Conservation (phyloP, 306 rosid species). For the Casuarina glauca region DNA sequence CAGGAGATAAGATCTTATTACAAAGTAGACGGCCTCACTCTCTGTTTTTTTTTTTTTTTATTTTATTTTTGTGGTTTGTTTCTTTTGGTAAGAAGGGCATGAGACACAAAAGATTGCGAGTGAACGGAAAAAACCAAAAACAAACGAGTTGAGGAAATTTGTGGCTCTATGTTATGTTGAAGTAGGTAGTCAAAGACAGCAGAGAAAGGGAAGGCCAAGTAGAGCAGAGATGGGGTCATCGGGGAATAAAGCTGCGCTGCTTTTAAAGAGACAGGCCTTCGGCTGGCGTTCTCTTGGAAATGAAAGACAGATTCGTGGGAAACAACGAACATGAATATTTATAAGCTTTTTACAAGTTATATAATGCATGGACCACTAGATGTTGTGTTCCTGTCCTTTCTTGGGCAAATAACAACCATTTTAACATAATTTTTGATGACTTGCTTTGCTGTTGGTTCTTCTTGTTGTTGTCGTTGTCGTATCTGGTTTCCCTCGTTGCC, state of each 20-base stretch:
- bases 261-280: constrained; percentile 57
- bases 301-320: constrained; percentile 69
- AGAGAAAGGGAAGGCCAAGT: neutral
- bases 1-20: constrained; percentile 20
- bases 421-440: neutral
- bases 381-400: constrained; percentile 3
- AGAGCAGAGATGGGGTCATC: neutral
- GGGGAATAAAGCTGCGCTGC: constrained; percentile 59
- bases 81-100: too few species aligned
- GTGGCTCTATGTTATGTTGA: neutral
- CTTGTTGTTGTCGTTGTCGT: too few species aligned
- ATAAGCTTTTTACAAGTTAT: neutral
- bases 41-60: constrained; percentile 9
- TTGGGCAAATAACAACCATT: neutral
- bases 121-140: too few species aligned
- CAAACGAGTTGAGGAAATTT: neutral
- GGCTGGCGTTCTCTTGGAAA: constrained; percentile 76
- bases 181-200: neutral
- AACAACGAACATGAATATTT: constrained; percentile 38
- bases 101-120: too few species aligned
- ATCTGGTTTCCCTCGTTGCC: too few species aligned
- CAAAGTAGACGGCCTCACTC: constrained; percentile 24
- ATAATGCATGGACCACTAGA: constrained; percentile 43
- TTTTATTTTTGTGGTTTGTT: constrained; percentile 8
- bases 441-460: too few species aligned